A percentile compares a stretch with the other conserved stretches of the same genome.
These are phyloP conservation scores for Chytridium lagenaria DNA, from an alignment of 371 early-diverging fungal genomes.

Conservation along the genomic window DNA sequence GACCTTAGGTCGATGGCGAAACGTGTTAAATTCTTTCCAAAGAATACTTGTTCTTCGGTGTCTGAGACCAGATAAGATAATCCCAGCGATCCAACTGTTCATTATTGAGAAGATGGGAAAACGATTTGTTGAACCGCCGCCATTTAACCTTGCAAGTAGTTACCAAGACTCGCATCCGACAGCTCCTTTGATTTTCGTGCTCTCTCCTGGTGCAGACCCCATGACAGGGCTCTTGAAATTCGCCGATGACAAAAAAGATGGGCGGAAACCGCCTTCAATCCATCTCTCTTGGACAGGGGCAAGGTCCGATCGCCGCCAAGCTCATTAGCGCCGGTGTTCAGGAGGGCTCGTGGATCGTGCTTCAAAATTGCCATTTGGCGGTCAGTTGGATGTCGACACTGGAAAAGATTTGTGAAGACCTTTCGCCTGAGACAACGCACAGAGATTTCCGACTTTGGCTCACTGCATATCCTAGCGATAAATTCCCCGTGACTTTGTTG, in stretches of 20 bases:
- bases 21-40: conserved; percentile 50
- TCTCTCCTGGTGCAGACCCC: conserved; percentile 64
- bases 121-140: conserved; percentile 60
- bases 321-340: conserved; percentile 49
- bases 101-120: conserved; percentile 58
- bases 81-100: conserved; percentile 47
- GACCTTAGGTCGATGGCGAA: conserved; percentile 47
- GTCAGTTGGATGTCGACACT: conserved; percentile 62
- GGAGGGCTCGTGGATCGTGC: conserved; percentile 59
- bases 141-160: conserved; percentile 60
- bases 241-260: conserved; percentile 60
- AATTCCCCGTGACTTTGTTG: conserved; percentile 59
- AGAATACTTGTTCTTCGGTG: conserved; percentile 54
- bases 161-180: conserved; percentile 55
- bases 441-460: conserved; percentile 59
- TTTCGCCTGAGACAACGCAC: conserved; percentile 56
- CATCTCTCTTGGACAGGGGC: conserved; percentile 62
- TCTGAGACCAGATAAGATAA: conserved; percentile 58
- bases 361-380: conserved; percentile 64
- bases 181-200: conserved; percentile 58
- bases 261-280: conserved; percentile 52
- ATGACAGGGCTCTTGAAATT: conserved; percentile 59
- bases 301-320: conserved; percentile 63
- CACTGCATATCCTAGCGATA: conserved; percentile 61
- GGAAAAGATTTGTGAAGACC: conserved; percentile 62